Conservation (phyloP, 2,329 filamentous ascomycete species). For the Cyphellophora europaea region DNA sequence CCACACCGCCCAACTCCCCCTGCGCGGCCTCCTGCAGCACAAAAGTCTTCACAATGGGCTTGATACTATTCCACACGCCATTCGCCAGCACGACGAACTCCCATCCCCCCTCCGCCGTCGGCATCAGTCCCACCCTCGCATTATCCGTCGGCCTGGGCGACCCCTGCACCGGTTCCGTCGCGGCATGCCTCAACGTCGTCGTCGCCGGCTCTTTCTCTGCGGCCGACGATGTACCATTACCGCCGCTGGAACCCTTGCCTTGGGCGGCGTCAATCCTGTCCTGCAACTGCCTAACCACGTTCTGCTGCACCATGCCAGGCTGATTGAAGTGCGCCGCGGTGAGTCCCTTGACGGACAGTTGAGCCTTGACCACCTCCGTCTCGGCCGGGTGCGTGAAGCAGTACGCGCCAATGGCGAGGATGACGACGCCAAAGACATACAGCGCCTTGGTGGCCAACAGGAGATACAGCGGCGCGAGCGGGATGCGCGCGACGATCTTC, state of each 20-base stretch:
- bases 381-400: background rate
- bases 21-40: constrained; percentile 2
- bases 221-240: background rate
- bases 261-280: constrained; percentile 1
- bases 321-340: constrained; percentile 1
- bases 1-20: background rate
- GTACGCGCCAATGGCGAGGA: background rate
- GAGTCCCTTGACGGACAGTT: background rate
- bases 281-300: constrained; percentile 5
- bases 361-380: background rate
- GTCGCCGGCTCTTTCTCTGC: too few species aligned
- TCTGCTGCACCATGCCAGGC: constrained; percentile 1
- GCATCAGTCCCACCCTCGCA: constrained; percentile 4
- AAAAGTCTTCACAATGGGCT: constrained; percentile 5
- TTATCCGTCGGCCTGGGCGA: background rate
- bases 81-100: constrained; percentile 3
- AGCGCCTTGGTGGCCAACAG: background rate
- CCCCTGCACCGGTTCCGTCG: constrained; percentile 2
- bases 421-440: constrained; percentile 2
- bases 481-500: background rate
- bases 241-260: background rate
- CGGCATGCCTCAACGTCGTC: background rate
- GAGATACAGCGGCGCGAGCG: background rate
- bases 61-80: constrained; percentile 5
- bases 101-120: constrained; percentile 2